Conservation (phyloP, 2,329 filamentous ascomycete genomes). For the Sporothrix euskadiensis region DNA sequence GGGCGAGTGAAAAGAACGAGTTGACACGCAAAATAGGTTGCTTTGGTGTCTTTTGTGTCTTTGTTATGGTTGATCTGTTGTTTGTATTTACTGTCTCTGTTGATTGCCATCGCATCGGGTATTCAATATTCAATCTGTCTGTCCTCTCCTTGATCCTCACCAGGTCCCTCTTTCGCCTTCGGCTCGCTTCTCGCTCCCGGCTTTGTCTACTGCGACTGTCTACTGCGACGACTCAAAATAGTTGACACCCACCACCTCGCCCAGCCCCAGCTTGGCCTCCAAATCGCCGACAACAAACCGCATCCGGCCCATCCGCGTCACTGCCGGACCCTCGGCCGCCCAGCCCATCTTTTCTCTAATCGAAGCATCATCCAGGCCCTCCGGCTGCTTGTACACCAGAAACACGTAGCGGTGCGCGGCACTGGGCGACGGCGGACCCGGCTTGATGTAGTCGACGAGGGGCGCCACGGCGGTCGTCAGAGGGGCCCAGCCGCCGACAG, state of each 20-base stretch:
- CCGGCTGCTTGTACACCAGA: constrained; percentile 32
- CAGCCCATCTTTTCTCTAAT: constrained; percentile 38
- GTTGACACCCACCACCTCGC: constrained; percentile 34
- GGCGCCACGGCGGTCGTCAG: constrained; percentile 12
- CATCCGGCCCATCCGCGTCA: constrained; percentile 43
- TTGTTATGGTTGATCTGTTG: neutral
- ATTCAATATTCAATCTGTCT: neutral
- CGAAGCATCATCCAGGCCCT: constrained; percentile 27
- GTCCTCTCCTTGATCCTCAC: neutral
- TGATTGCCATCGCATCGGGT: neutral
- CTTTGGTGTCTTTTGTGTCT: neutral
- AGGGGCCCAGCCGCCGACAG: constrained; percentile 21
- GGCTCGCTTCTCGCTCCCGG: neutral
- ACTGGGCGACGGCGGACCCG: constrained; percentile 29
- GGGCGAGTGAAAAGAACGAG: neutral
- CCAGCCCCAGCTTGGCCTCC: constrained; percentile 37
- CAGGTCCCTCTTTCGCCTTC: neutral
- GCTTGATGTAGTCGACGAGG: constrained; percentile 24
- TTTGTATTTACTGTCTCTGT: neutral
- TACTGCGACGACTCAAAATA: constrained; percentile 32
- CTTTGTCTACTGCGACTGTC: neutral
- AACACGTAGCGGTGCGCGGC: constrained; percentile 32
- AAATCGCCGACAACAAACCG: constrained; percentile 47
- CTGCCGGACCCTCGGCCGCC: constrained; percentile 34
- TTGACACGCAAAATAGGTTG: neutral